Base-by-base conservation (phyloP, 352 stramenopile genomes). In the Globisporangium viniferum region DNA sequence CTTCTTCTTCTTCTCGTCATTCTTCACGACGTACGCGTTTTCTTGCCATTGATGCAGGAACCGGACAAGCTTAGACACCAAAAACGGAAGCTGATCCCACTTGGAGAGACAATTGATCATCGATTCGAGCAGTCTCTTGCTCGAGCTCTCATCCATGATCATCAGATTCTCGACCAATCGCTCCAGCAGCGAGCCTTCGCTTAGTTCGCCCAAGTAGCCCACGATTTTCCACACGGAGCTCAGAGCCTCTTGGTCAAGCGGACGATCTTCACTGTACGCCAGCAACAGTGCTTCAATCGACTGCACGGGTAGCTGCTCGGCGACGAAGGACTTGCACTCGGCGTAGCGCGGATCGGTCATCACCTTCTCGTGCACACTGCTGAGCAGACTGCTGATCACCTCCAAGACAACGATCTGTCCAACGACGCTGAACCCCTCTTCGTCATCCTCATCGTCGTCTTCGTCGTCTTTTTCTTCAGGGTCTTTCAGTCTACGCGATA, bases 81-180 rank as follows among this genome's bases (percentile, higher is more conserved):
- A 73, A 44, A 90, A 86, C 22, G 79, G 76, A 1, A 94, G 81
- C 55, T 92, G 82, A 15, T 88, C 72, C 86, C 86, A 94, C 70
- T 91, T 87, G 20, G 77, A 73, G 20, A 94, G 78, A 55, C 84
- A 94, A 56, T 93, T 76, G 55, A 94, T 73, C 81, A 94, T 90
- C 9, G 84, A 86, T 62, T 91, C 81, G n/a, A 94, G 69, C 12
- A 91, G 73, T 64, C 86, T 89, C 62, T 82, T 84, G 69, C 79
- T 93, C 12, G 80, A 91, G 14, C 75, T 86, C 39, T 89, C 81
- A 58, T 93, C 79, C 76, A 93, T 89, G 39, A 66, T 68, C 84
- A 93, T 90, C n/a, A 93, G 64, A 15, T 82, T 84, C 31, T 83
- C 74, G 5, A 94, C 73, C 4, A 94, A 64, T 22, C 64, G 76